Evolutionary conservation across 225 moss, liverwort and hornwort genomes (phyloP).

Genomic region (Sphagnum contortum): DNA sequence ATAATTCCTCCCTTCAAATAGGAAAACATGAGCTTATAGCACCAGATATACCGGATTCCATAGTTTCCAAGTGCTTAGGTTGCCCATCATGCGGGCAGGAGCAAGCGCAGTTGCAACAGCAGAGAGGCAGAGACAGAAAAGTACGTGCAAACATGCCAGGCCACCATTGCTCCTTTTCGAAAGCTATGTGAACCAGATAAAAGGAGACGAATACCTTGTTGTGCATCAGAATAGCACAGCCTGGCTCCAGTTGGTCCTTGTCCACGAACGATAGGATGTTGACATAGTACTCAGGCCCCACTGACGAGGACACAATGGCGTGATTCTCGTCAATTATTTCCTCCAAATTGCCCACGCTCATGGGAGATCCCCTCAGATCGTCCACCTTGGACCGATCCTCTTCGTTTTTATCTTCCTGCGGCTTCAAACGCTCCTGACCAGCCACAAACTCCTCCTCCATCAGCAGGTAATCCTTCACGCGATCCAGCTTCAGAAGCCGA

Average conservation of each 20-base stretch:
- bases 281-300: conserved; percentile 95
- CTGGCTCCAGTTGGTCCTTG: conserved; percentile 97
- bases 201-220: conserved; percentile 50
- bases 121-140: too few relatives aligned
- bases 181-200: too few relatives aligned
- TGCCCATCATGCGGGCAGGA: too few relatives aligned
- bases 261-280: conserved; percentile 95
- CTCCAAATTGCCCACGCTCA: conserved; percentile 96
- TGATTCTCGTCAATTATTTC: conserved; percentile 99
- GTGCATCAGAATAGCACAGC: conserved; percentile 97
- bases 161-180: too few relatives aligned
- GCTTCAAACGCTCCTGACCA: conserved; percentile 91
- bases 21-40: too few relatives aligned
- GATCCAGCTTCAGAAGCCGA: conserved; percentile 85
- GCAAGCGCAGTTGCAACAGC: too few relatives aligned
- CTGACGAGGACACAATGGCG: conserved; percentile 91
- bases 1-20: too few relatives aligned
- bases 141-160: too few relatives aligned
- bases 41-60: neutral
- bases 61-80: neutral
- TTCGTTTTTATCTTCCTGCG: conserved; percentile 96
- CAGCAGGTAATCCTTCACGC: conserved; percentile 87
- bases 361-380: conserved; percentile 87
- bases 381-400: conserved; percentile 98
- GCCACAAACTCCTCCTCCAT: conserved; percentile 99